Conservation (phyloP, 495 filamentous ascomycete genomes). For the Delitschia confertaspora region DNA sequence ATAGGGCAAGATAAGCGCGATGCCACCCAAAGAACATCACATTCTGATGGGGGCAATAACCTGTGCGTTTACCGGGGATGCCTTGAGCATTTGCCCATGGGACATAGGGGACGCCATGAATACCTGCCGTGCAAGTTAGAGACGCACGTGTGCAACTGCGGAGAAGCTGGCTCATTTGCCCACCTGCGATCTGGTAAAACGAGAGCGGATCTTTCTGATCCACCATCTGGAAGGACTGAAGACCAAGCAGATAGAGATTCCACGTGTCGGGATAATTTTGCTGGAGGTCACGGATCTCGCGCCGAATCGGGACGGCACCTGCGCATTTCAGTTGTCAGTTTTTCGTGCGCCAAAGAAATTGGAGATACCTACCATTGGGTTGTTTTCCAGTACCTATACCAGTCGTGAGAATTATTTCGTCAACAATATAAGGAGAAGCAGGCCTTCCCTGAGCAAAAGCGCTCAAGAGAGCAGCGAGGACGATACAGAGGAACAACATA, state of each 20-base stretch:
- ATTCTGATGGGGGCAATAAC: constrained; percentile 37
- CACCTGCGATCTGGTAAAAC: constrained; percentile 44
- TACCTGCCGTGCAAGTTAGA: constrained; percentile 32
- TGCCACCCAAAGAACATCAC: constrained; percentile 20
- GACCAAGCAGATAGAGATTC: constrained; percentile 19
- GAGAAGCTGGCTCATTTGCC: constrained; percentile 13
- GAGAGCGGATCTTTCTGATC: constrained; percentile 39
- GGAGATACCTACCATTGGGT: too few species aligned
- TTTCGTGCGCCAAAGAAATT: too few species aligned
- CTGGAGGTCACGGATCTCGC: constrained; percentile 16
- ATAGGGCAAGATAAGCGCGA: constrained; percentile 22
- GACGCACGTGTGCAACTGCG: constrained; percentile 2
- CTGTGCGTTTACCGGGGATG: constrained; percentile 33
- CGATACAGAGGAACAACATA: too few species aligned
- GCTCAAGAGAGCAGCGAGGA: too few species aligned
- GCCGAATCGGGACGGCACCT: constrained; percentile 16
- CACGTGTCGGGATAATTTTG: constrained; percentile 18
- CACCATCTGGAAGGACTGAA: constrained; percentile 4
- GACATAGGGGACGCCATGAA: constrained; percentile 44
- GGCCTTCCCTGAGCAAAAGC: too few species aligned
- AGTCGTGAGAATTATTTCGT: too few species aligned
- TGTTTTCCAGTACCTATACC: too few species aligned
- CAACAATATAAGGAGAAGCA: too few species aligned
- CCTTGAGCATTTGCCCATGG: constrained; percentile 38
- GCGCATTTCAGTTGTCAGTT: too few species aligned